phyloP scores from a whole-genome alignment of 768 basidiomycete species.

The Coprinellus micaceus region DNA sequence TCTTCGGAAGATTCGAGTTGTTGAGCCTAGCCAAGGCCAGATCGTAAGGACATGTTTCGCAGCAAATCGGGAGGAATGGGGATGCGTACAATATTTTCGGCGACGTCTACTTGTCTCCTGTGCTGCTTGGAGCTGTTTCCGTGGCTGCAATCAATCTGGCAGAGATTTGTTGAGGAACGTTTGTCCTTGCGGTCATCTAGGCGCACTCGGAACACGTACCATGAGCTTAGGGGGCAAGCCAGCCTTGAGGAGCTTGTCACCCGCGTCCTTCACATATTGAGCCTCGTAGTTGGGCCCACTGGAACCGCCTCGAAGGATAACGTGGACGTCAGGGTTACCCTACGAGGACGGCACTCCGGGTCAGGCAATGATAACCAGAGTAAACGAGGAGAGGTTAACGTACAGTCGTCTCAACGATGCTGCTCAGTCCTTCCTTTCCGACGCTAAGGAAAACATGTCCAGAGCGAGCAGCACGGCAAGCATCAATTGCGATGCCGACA shows the following conservation, averaged over 20 bases:
- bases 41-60: slow-evolving; percentile 10
- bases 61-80: slow-evolving; percentile 7
- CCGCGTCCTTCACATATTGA: slow-evolving; percentile 74
- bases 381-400: slow-evolving; percentile 13
- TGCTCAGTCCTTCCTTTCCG: slow-evolving; percentile 92
- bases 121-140: slow-evolving; percentile 95
- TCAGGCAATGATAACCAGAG: background rate
- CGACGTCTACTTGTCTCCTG: slow-evolving; percentile 82
- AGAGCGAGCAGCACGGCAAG: slow-evolving; percentile 85
- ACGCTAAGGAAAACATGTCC: slow-evolving; percentile 97
- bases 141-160: slow-evolving; percentile 92
- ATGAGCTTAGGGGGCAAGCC: slow-evolving; percentile 79
- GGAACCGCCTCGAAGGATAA: slow-evolving; percentile 89
- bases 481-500: slow-evolving; percentile 89
- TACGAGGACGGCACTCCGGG: slow-evolving; percentile 22
- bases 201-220: slow-evolving; percentile 42
- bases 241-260: slow-evolving; percentile 73
- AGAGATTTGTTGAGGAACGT: background rate
- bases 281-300: slow-evolving; percentile 86
- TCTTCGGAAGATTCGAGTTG: slow-evolving; percentile 66
- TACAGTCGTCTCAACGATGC: slow-evolving; percentile 92
- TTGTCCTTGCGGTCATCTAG: background rate
- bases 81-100: slow-evolving; percentile 78
- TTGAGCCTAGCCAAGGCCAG: slow-evolving; percentile 45
- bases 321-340: slow-evolving; percentile 90